A percentile compares a stretch with the other conserved stretches of the same genome.
These are phyloP conservation scores for Casuarina cunninghamiana DNA, from an alignment of 306 rosid genomes.

Conservation along the genomic window DNA sequence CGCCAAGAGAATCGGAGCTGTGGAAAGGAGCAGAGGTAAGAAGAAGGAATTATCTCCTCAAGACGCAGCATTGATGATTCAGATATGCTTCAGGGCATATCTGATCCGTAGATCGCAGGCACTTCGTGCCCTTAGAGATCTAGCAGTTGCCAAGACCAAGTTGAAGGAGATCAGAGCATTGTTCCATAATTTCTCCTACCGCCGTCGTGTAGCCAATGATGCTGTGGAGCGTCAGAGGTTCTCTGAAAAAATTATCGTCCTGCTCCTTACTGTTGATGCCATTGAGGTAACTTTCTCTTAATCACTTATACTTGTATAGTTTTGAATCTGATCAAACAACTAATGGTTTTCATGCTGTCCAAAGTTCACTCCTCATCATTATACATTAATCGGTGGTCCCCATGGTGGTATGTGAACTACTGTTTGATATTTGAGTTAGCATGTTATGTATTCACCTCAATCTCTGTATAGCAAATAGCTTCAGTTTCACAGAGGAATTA, in stretches of 20 bases:
- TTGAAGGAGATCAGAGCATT: conserved; percentile 72
- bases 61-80: conserved; percentile 86
- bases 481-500: background rate
- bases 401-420: background rate
- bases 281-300: conserved; percentile 57
- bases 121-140: conserved; percentile 81
- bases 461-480: background rate
- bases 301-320: background rate
- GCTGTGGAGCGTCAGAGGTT: conserved; percentile 79
- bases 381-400: background rate
- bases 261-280: conserved; percentile 88
- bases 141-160: conserved; percentile 80
- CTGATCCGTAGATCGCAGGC: conserved; percentile 74
- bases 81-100: conserved; percentile 68
- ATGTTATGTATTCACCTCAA: too few species aligned
- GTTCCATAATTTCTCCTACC: conserved; percentile 73
- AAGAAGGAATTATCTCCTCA: conserved; percentile 83
- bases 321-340: background rate
- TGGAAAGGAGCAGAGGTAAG: conserved; percentile 56
- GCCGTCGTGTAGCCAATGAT: conserved; percentile 55
- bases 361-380: background rate
- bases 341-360: background rate
- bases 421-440: background rate
- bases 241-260: conserved; percentile 79
- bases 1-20: conserved; percentile 64